Base-by-base conservation (phyloP, 2,329 filamentous ascomycete species). In the Apiospora marii region DNA sequence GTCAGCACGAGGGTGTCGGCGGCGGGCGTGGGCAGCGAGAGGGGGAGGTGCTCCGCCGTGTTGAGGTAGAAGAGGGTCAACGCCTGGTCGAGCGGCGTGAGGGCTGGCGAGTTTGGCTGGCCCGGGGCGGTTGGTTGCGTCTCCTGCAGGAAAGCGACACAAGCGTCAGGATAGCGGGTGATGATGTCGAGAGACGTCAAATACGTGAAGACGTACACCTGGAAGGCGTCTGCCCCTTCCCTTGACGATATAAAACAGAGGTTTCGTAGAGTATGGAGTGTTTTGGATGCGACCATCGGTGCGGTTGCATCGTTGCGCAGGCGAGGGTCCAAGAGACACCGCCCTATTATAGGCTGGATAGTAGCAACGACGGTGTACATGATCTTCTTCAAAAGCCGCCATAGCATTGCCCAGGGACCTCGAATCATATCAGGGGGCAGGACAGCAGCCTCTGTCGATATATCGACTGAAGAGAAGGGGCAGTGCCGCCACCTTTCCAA, bases 61-160 rank as follows among this genome's bases (percentile, higher is more conserved):
- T 97, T 96, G 74, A 98, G 88, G 82, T 97, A 97, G 84, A 94
- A 98, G 22, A 97, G 88, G 79, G 96, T 93, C n/a, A 96, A 85
- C 24, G 89, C 92, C 72, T 93, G 88, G 76, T 94, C 90, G 1
- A 94, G 84, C 6, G 69, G 44, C n/a, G 71, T 69, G 30, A 92
- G 90, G 75, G 92, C 89, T 7, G 84, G 82, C 0, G 92, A 89
- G 44, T 93, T 90, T 51, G 85, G 68, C 82, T 53, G 88, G 87
- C 24, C 90, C 72, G 73, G 83, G 77, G 37, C 61, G 19, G 79
- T 75, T 0, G 85, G 83, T 4, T 88, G 87, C 69, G 92, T 92
- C 27, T 89, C 87, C 74, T 86, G 85, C 34, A 97, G 83, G 77
- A 97, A 94, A 27, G 88, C 85, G 73, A 92, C 88, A 4, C 90